Percentiles rank a stretch among this genome's conserved stretches.
Conservation (phyloP, 495 filamentous ascomycete species). For the Glutinoglossum americanum region DNA sequence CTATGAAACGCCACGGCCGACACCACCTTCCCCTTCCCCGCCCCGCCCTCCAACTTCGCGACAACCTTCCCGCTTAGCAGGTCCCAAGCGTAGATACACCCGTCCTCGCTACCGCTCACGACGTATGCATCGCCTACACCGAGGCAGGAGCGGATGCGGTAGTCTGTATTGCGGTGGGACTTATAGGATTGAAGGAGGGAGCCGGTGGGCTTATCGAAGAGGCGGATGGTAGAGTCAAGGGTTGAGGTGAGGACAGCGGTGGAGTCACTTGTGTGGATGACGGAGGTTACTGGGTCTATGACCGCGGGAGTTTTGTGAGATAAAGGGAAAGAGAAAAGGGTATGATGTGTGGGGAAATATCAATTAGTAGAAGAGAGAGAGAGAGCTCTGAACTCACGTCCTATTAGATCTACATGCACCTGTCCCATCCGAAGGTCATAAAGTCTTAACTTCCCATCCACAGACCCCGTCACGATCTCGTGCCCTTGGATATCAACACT, state of each 20-base stretch:
- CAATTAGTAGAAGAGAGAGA: background rate
- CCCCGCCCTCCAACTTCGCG: constrained; percentile 29
- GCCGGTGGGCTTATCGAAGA: constrained; percentile 65
- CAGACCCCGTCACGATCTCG: constrained; percentile 52
- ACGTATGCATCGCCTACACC: constrained; percentile 44
- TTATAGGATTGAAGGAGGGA: constrained; percentile 51
- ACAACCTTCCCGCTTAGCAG: constrained; percentile 51
- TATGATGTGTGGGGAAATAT: background rate
- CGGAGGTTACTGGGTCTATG: constrained; percentile 35
- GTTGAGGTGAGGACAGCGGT: constrained; percentile 52
- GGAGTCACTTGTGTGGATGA: constrained; percentile 46
- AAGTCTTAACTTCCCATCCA: constrained; percentile 62
- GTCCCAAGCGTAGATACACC: constrained; percentile 74
- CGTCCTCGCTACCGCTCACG: constrained; percentile 64
- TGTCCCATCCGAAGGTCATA: constrained; percentile 80
- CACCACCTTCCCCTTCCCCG: constrained; percentile 33
- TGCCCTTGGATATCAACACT: constrained; percentile 30
- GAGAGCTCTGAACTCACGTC: constrained; percentile 19
- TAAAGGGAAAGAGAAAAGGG: background rate
- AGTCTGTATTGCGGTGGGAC: constrained; percentile 38
- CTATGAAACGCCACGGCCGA: constrained; percentile 14
- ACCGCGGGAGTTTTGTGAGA: background rate
- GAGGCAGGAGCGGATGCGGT: constrained; percentile 49
- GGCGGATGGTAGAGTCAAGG: constrained; percentile 51
- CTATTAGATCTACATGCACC: constrained; percentile 50